Evolutionary conservation across 306 rosid species (phyloP).

Genomic region (Comarum palustre): DNA sequence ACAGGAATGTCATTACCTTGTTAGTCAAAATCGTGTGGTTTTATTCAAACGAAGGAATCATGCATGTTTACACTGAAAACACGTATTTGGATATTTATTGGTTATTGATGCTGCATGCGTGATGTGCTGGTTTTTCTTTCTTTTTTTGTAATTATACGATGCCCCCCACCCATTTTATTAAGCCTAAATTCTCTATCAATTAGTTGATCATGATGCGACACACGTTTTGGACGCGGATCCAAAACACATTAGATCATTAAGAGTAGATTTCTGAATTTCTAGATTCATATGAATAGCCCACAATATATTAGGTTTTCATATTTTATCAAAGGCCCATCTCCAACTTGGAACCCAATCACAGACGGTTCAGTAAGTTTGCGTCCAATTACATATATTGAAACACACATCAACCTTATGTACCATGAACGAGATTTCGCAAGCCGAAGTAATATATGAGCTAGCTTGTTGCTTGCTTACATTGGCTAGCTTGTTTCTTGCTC

Average conservation of each 20-base stretch:
- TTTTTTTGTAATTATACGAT: neutral
- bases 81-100: neutral
- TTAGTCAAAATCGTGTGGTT: neutral
- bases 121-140: neutral
- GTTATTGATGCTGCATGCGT: neutral
- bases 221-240: neutral
- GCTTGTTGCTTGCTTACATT: too few relatives aligned
- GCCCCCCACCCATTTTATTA: too few relatives aligned
- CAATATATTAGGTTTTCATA: neutral
- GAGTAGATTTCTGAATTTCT: neutral
- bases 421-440: too few relatives aligned
- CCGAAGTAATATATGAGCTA: too few relatives aligned
- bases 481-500: too few relatives aligned
- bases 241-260: neutral
- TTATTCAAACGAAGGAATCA: neutral
- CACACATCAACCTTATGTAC: too few relatives aligned
- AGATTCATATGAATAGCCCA: neutral
- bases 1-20: neutral
- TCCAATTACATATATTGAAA: too few relatives aligned
- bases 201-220: neutral
- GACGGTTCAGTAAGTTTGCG: too few relatives aligned
- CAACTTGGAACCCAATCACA: too few relatives aligned
- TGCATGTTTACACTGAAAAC: neutral
- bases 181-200: neutral
- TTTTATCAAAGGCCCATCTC: neutral